Evolutionary conservation across 2,329 filamentous ascomycete species (phyloP), one percentile per base, ranked within the genome.

Genomic region (Didymosphaeria variabile): DNA sequence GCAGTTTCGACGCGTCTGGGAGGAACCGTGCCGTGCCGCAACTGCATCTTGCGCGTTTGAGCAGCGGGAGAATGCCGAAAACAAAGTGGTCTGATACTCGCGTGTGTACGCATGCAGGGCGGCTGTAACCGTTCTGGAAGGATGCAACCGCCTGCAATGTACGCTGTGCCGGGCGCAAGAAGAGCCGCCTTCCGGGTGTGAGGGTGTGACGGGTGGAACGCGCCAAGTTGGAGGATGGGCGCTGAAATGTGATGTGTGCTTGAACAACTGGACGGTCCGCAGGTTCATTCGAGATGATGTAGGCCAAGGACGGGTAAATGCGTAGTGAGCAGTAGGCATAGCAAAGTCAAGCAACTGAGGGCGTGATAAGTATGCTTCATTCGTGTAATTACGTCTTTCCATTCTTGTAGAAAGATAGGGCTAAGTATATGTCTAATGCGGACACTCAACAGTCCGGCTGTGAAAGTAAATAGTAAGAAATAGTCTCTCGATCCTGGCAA

Each of bases 381-480:
- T 57, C 31, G 58, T 44, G 45, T 60, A 50, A 62, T 62, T 62
- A 62, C 56, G 40, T 55, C n/a, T 38, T 32, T 42, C 44, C 10
- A 34, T 3, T 50, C n/a, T 19, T 59, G 36, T 40, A 45, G 29
- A 34, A 47, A 36, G 36, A 21, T 38, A 31, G 10, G 21, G 34
- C 17, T 45, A 62, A 50, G 55, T 60, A 62, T 59, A 64, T 61
- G 21, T 66, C 67, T 68, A 67, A 60, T 61, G 58, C 67, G 69
- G 65, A 65, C 62, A 44, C 70, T 75, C 74, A 76, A 77, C 75
- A 77, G 75, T 75, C 75, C 74, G 72, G 75, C 74, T 77, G 75
- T 71, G 66, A 72, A 73, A 64, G 59, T 66, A 64, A 66, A 40
- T 34, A 56, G 50, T 45, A 52, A 49, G n/a, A 59, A 64, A 46